These are phyloP conservation scores for Schwanniomyces vanrijiae DNA, from an alignment of 805 yeast species.

Conservation along the genomic window DNA sequence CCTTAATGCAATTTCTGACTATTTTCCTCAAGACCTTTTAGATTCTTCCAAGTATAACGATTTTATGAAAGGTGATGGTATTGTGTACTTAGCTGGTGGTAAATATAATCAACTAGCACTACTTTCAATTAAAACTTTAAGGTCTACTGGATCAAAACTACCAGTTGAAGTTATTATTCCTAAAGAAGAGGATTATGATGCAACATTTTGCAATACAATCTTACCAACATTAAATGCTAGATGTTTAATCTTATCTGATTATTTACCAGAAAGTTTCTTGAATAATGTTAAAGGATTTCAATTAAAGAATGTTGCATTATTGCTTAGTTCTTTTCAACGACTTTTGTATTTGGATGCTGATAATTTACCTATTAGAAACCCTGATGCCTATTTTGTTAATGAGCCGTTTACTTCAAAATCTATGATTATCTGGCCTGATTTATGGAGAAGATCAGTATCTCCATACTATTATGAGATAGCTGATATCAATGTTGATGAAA, in stretches of 20 bases:
- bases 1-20: constrained; percentile 18
- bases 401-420: constrained; percentile 28
- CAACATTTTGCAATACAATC: constrained; percentile 29
- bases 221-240: constrained; percentile 33
- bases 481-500: constrained; percentile 21
- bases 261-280: constrained; percentile 22
- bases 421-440: constrained; percentile 41
- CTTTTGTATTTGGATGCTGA: constrained; percentile 41
- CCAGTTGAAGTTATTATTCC: constrained; percentile 42
- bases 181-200: constrained; percentile 28
- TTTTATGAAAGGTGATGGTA: constrained; percentile 39
- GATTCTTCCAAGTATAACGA: constrained; percentile 19
- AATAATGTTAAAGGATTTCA: constrained; percentile 30
- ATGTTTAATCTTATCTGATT: constrained; percentile 51
- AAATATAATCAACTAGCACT: constrained; percentile 34
- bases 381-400: constrained; percentile 34
- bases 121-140: constrained; percentile 30
- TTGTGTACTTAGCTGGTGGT: constrained; percentile 40
- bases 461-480: constrained; percentile 37
- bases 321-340: constrained; percentile 35
- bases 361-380: constrained; percentile 35
- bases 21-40: constrained; percentile 20
- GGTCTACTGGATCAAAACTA: constrained; percentile 31
- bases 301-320: constrained; percentile 35
- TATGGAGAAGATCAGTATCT: constrained; percentile 42